Evolutionary conservation across 345 rosid genomes (phyloP), one percentile per base, ranked within the genome.

Genomic region (Hibiscus syriacus): DNA sequence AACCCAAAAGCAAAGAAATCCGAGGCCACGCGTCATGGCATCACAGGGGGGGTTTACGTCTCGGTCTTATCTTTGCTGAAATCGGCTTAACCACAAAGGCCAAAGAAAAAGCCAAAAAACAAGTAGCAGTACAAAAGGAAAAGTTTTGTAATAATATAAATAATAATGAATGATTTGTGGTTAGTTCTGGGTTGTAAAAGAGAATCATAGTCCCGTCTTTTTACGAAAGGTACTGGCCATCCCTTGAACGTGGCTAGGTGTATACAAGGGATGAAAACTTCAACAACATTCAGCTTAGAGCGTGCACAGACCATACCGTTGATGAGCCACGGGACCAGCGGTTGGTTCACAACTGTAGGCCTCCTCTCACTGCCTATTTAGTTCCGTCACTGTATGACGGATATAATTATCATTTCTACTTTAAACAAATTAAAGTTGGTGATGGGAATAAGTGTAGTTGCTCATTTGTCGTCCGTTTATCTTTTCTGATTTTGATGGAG

Each of bases 221-320:
- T 74, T 25, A 74, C 66, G 59, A 69, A 74, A 74, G 78, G 25
- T n/a, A n/a, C n/a, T n/a, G n/a, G n/a, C n/a, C n/a, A n/a, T n/a
- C n/a, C n/a, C n/a, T n/a, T n/a, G 22, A 63, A 14, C 53, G 34
- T 43, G 54, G 38, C 8, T 22, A 2, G 56, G 17, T n/a, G n/a
- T n/a, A n/a, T n/a, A n/a, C n/a, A n/a, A n/a, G n/a, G n/a, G 16
- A 54, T 23, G 30, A 54, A n/a, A 25, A 25, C 27, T 41, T 5
- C 29, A 16, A 25, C 2, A 41, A n/a, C 38, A 26, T 19, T 26
- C 14, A 25, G 14, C 54, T 49, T 36, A 34, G n/a, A n/a, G n/a
- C 20, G 9, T 63, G 52, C 41, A 38, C 3, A 20, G n/a, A n/a
- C n/a, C n/a, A 16, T 16, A 38, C 3, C 1, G n/a, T 26, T 14